Conservation (phyloP, 129 eudicot genomes). For the Heracleum sosnowskyi region DNA sequence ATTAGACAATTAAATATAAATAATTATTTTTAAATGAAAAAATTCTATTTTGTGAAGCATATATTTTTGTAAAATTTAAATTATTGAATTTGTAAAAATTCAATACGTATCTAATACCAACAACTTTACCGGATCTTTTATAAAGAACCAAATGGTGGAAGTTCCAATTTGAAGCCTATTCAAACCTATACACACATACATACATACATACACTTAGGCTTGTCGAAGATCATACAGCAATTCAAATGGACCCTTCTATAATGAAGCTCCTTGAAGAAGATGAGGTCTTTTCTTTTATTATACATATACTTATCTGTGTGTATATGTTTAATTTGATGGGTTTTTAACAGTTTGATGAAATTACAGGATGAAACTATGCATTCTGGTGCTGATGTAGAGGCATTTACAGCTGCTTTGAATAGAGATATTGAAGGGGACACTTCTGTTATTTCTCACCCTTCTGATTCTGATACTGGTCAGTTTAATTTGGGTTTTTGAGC, state of each 20-base stretch:
- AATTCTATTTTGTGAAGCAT: too few species aligned
- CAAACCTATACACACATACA: neutral
- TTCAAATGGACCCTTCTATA: constrained; percentile 64
- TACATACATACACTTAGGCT: neutral
- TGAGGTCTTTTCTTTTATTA: constrained; percentile 34
- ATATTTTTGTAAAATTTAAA: too few species aligned
- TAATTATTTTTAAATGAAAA: too few species aligned
- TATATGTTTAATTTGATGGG: constrained; percentile 1
- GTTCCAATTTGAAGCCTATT: neutral
- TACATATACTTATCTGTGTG: neutral
- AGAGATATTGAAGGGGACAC: constrained; percentile 83
- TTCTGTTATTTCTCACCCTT: constrained; percentile 43
- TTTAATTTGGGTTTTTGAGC: neutral
- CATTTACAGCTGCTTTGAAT: constrained; percentile 84
- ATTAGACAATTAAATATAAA: too few species aligned
- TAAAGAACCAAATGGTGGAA: neutral
- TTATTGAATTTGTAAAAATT: too few species aligned
- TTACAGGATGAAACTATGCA: constrained; percentile 93
- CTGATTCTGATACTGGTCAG: constrained; percentile 27
- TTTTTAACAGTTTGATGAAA: neutral
- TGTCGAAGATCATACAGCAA: neutral
- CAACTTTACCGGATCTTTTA: neutral
- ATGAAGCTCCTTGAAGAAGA: constrained; percentile 94
- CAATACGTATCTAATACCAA: too few species aligned
- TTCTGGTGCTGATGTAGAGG: constrained; percentile 93